phyloP scores from a whole-genome alignment of 2,329 filamentous ascomycete genomes.

The Kalaharituber pfeilii region DNA sequence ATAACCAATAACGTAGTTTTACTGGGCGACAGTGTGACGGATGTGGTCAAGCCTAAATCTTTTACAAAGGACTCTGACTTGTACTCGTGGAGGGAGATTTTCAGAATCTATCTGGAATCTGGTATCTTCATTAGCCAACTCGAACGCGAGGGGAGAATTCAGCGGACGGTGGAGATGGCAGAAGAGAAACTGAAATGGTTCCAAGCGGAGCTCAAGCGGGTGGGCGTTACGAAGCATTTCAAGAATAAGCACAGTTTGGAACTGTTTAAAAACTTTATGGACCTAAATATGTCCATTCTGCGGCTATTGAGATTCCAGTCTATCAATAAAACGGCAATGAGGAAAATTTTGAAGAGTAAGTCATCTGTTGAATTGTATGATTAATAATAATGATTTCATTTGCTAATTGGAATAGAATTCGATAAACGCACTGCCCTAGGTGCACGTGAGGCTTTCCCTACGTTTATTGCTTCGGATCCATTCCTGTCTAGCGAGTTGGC shows the following conservation, averaged over 20 bases:
- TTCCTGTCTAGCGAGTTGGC: slow-evolving; percentile 52
- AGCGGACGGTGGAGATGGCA: slow-evolving; percentile 47
- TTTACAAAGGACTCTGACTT: slow-evolving; percentile 45
- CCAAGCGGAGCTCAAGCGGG: slow-evolving; percentile 45
- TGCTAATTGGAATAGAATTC: slow-evolving; percentile 46
- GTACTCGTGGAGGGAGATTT: slow-evolving; percentile 61
- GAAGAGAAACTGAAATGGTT: slow-evolving; percentile 54
- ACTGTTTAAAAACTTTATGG: slow-evolving; percentile 51
- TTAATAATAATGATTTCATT: slow-evolving; percentile 7
- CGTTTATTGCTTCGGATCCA: slow-evolving; percentile 40
- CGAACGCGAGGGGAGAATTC: slow-evolving; percentile 48
- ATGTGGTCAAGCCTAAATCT: slow-evolving; percentile 45
- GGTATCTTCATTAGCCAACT: slow-evolving; percentile 67
- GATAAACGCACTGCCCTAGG: slow-evolving; percentile 67
- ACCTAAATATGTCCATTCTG: slow-evolving; percentile 59
- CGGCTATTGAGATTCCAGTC: slow-evolving; percentile 69
- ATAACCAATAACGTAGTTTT: slow-evolving; percentile 45
- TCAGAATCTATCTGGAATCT: slow-evolving; percentile 63
- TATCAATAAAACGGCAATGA: slow-evolving; percentile 59
- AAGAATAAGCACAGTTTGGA: slow-evolving; percentile 46
- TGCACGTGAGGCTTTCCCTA: slow-evolving; percentile 45
- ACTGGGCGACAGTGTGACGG: slow-evolving; percentile 47
- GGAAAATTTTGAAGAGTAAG: slow-evolving; percentile 69
- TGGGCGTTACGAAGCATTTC: slow-evolving; percentile 43
- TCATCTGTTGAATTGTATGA: slow-evolving; percentile 1